A percentile compares a stretch with the other conserved stretches of the same genome.
phyloP scores from a whole-genome alignment of 352 stramenopile species.

The Pythium phragmiticola region DNA sequence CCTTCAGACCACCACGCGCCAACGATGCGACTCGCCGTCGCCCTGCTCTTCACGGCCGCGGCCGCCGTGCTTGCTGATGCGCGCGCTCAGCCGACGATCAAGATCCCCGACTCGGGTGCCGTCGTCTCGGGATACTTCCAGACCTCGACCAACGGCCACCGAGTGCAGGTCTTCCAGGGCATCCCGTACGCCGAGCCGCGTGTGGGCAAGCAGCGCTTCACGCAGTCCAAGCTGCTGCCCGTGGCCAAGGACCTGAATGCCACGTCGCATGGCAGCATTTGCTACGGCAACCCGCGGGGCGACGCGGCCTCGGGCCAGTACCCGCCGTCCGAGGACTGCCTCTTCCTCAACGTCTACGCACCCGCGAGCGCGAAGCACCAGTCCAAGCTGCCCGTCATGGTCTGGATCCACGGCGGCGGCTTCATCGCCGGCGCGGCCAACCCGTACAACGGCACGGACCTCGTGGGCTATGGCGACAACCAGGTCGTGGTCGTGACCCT shows the following conservation, averaged over 20 bases:
- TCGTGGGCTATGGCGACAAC: constrained; percentile 5
- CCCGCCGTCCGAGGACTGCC: constrained; percentile 30
- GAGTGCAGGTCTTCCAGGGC: not conserved
- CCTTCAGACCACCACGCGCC: no score
- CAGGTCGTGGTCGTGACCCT: constrained; percentile 34
- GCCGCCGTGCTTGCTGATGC: no score
- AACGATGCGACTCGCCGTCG: no score
- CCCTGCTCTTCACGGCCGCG: no score
- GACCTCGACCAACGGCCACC: no score
- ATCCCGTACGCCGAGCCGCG: no score
- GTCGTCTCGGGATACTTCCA: no score
- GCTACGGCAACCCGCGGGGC: not conserved
- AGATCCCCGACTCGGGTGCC: no score
- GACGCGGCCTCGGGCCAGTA: not conserved
- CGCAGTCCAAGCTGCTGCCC: constrained; percentile 11
- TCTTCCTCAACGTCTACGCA: constrained; percentile 39
- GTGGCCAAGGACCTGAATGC: constrained; percentile 2
- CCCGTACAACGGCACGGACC: constrained; percentile 4
- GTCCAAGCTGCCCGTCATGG: constrained; percentile 35
- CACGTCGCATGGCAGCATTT: constrained; percentile 10
- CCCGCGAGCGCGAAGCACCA: constrained; percentile 21
- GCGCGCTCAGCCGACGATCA: no score
- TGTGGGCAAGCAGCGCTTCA: constrained; percentile 1
- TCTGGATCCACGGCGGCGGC: constrained; percentile 36
- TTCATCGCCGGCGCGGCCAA: constrained; percentile 25